These are phyloP conservation scores for Diutina scorzettiae DNA, from an alignment of 1,139 yeast species.

Conservation along the genomic window DNA sequence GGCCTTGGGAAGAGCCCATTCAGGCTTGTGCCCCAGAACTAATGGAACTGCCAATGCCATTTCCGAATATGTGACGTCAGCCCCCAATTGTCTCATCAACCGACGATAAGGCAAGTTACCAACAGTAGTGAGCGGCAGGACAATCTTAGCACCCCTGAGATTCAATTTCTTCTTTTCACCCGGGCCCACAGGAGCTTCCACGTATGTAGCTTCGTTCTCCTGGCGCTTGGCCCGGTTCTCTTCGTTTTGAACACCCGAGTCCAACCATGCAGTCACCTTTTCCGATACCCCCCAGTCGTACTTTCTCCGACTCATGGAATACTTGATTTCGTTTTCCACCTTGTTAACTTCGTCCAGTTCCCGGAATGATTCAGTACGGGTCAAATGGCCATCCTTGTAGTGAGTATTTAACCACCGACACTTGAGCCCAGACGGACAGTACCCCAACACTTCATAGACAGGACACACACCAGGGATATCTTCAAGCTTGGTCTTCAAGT, in stretches of 20 bases:
- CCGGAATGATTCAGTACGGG: conserved; percentile 5
- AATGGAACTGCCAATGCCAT: conserved; percentile 88
- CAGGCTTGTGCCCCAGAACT: conserved; percentile 81
- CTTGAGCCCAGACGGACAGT: conserved; percentile 84
- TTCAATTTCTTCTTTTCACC: conserved; percentile 72
- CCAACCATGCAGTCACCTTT: conserved; percentile 42
- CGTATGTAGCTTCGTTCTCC: conserved; percentile 40
- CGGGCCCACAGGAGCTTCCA: conserved; percentile 68
- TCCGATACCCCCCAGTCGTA: conserved; percentile 47
- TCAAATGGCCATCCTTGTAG: conserved; percentile 15
- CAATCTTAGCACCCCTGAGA: conserved; percentile 64
- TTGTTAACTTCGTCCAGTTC: conserved; percentile 54
- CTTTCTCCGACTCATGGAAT: conserved; percentile 49
- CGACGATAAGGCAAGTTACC: conserved; percentile 94
- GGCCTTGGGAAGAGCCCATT: conserved; percentile 96
- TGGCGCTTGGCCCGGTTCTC: conserved; percentile 17
- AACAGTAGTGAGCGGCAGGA: conserved; percentile 93
- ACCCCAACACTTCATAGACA: conserved; percentile 68
- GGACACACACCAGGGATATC: conserved; percentile 79
- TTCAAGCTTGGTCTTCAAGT: conserved; percentile 50
- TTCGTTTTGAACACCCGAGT: conserved; percentile 29
- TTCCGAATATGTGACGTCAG: conserved; percentile 88
- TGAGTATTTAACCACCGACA: conserved; percentile 90
- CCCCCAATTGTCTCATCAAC: conserved; percentile 82
- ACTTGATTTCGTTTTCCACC: conserved; percentile 40